phyloP scores from a whole-genome alignment of 129 eudicot species.

The Calendula officinalis region DNA sequence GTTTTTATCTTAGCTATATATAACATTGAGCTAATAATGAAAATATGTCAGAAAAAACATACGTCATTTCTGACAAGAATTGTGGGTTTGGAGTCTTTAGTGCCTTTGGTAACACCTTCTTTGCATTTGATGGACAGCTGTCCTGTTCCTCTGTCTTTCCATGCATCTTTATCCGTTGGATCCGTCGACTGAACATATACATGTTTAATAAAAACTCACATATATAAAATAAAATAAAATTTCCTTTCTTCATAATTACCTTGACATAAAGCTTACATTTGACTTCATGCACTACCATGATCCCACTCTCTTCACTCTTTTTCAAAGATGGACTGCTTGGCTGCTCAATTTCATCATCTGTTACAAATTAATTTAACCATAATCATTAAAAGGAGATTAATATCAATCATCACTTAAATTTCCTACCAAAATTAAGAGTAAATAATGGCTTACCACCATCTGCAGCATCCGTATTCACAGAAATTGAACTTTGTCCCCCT shows the following conservation, averaged over 20 bases:
- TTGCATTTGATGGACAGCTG: constrained; percentile 78
- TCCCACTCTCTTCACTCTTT: constrained; percentile 79
- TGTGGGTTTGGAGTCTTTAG: constrained; percentile 90
- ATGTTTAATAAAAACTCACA: not conserved
- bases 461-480: constrained; percentile 48
- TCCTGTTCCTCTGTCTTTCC: constrained; percentile 95
- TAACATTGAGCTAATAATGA: not conserved
- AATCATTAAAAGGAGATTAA: not conserved
- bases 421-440: not conserved
- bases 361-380: not conserved
- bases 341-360: constrained; percentile 82
- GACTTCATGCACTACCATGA: constrained; percentile 82
- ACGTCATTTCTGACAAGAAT: constrained; percentile 91
- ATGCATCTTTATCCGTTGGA: constrained; percentile 69
- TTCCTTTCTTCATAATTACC: constrained; percentile 43
- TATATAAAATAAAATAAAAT: not conserved
- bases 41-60: constrained; percentile 20
- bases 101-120: constrained; percentile 80
- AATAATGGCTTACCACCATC: constrained; percentile 60
- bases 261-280: constrained; percentile 97
- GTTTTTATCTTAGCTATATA: constrained; percentile 1
- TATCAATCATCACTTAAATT: constrained; percentile 1
- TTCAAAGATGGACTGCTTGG: constrained; percentile 97
- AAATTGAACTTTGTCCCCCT: constrained; percentile 53
- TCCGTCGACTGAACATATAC: constrained; percentile 62